Percentiles rank a stretch among this genome's conserved stretches.
phyloP scores from a whole-genome alignment of 768 basidiomycete genomes.

The Tricholoma saponaceum region DNA sequence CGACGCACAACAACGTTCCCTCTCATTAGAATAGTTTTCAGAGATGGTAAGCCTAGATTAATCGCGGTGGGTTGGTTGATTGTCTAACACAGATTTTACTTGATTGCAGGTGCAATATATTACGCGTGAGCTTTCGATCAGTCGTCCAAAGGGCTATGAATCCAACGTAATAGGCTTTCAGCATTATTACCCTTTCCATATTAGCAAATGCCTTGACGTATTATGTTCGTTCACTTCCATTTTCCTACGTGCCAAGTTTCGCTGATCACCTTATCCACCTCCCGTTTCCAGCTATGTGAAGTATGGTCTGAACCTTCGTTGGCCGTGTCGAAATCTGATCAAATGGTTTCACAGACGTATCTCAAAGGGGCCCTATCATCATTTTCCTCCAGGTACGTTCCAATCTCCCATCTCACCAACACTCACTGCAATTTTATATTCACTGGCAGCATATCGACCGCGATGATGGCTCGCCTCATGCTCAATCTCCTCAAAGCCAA shows the following conservation, averaged over 20 bases:
- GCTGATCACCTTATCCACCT: no score
- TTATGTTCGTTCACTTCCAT: constrained; percentile 13
- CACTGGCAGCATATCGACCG: constrained; percentile 3
- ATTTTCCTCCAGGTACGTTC: neutral
- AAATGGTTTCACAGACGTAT: neutral
- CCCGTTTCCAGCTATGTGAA: neutral
- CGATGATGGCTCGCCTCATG: constrained; percentile 12
- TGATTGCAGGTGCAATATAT: neutral
- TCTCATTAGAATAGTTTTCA: neutral
- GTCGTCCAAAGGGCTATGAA: neutral
- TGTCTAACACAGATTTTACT: neutral
- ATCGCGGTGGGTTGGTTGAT: neutral
- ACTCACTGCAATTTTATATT: neutral
- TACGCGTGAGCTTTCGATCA: neutral
- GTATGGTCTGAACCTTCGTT: neutral
- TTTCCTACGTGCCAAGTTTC: no score
- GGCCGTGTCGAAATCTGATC: neutral
- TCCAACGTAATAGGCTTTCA: constrained; percentile 16
- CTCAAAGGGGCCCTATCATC: neutral
- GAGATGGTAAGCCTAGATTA: neutral
- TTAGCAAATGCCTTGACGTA: constrained; percentile 38
- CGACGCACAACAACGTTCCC: neutral
- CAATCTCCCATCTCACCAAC: no score
- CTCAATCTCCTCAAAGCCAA: constrained; percentile 7
- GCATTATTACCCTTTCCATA: constrained; percentile 45